Percentiles rank a stretch among this genome's conserved stretches.
phyloP scores from a whole-genome alignment of 1,139 yeast genomes.

The Pichia sp. region DNA sequence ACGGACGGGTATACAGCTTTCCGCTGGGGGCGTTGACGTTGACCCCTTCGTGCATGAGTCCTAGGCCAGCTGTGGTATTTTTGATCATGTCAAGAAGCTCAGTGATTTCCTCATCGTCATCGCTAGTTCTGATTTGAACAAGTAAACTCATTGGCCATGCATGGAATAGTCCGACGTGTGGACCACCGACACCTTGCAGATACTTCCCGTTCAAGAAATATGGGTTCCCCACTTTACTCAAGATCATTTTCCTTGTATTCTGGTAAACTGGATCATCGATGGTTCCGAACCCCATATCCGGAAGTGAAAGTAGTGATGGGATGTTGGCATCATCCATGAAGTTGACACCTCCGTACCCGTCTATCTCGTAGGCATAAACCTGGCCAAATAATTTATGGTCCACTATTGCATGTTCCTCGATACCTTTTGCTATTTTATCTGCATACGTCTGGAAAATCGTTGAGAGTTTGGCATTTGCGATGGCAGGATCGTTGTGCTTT shows the following conservation, averaged over 20 bases:
- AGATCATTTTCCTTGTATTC: conserved; percentile 74
- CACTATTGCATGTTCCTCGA: conserved; percentile 59
- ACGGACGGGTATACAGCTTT: conserved; percentile 62
- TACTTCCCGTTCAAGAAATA: conserved; percentile 59
- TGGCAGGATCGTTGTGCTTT: conserved; percentile 2
- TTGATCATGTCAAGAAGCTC: conserved; percentile 48
- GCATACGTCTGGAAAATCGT: conserved; percentile 36
- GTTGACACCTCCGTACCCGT: conserved; percentile 72
- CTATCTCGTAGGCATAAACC: conserved; percentile 85
- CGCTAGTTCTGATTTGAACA: conserved; percentile 67
- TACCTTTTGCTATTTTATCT: conserved; percentile 47
- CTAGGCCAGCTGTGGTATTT: conserved; percentile 64
- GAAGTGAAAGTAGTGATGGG: conserved; percentile 76
- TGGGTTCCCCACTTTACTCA: conserved; percentile 70
- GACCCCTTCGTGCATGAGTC: conserved; percentile 81
- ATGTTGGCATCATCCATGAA: conserved; percentile 91
- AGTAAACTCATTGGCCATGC: conserved; percentile 92
- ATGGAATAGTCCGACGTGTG: conserved; percentile 73
- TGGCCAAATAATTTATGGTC: conserved; percentile 66
- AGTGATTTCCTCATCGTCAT: conserved; percentile 64
- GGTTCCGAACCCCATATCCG: conserved; percentile 67
- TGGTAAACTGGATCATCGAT: conserved; percentile 57
- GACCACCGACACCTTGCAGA: conserved; percentile 84
- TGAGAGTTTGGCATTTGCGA: conserved; percentile 15
- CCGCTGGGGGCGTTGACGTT: conserved; percentile 49